Percentiles rank a stretch among this genome's conserved stretches.
Evolutionary conservation across 345 rosid genomes (phyloP).

Genomic region (Ceriops tagal): DNA sequence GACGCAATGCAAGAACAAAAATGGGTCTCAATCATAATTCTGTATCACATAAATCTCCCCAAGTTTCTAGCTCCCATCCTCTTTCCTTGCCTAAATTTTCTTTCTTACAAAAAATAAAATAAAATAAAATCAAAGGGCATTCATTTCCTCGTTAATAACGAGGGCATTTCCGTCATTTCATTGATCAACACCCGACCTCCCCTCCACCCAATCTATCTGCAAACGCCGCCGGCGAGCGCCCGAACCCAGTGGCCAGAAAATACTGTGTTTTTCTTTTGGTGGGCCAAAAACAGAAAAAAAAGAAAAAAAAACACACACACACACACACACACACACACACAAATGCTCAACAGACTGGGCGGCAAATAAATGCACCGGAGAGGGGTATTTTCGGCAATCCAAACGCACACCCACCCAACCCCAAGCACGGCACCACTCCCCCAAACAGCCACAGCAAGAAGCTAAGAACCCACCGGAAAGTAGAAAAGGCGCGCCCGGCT

Average conservation of each 20-base stretch:
- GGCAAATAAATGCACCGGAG: no score
- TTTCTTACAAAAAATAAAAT: background rate
- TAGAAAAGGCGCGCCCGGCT: no score
- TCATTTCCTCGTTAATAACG: background rate
- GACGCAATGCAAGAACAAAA: conserved; percentile 11
- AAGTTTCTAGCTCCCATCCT: background rate
- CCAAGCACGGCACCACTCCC: background rate
- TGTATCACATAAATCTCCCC: conserved; percentile 9
- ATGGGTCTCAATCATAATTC: conserved; percentile 1
- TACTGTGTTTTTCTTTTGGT: no score
- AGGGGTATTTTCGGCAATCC: conserved; percentile 7
- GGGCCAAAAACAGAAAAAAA: no score
- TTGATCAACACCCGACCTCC: background rate
- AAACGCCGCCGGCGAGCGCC: no score
- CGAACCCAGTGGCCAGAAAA: background rate
- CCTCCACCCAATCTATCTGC: background rate
- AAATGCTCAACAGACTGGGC: no score
- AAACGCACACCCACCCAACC: background rate
- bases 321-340: no score
- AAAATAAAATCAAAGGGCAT: background rate
- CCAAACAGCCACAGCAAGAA: background rate
- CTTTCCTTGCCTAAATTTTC: background rate
- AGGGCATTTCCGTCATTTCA: conserved; percentile 14
- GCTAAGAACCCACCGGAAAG: background rate
- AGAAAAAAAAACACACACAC: no score